Percentiles rank a stretch among this genome's conserved stretches.
Evolutionary conservation across 441 rosid genomes (phyloP).

Genomic region (Jatropha multifida): DNA sequence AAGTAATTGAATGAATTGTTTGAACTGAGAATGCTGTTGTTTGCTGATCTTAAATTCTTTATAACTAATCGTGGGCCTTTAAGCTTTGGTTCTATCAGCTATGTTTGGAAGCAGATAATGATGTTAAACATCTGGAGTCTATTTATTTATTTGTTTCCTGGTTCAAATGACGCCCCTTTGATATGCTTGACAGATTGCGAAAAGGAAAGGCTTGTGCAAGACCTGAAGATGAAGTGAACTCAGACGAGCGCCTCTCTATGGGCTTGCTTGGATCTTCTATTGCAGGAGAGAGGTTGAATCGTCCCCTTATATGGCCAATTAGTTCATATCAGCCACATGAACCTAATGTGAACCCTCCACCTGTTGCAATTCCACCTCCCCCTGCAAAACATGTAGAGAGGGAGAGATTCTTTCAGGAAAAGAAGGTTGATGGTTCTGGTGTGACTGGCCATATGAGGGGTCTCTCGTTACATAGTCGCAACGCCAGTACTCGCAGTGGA

Average conservation of each 20-base stretch:
- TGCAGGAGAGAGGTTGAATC: slow-evolving; percentile 63
- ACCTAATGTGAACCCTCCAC: slow-evolving; percentile 34
- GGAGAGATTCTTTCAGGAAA: slow-evolving; percentile 86
- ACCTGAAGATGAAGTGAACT: slow-evolving; percentile 68
- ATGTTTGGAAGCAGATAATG: neutral
- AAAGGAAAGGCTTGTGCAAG: slow-evolving; percentile 93
- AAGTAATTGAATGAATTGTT: neutral
- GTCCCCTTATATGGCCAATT: slow-evolving; percentile 84
- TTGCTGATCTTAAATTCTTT: neutral
- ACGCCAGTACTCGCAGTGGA: slow-evolving; percentile 82
- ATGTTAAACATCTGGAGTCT: neutral
- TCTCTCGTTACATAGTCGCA: slow-evolving; percentile 76
- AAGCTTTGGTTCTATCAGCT: neutral
- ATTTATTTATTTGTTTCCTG: neutral
- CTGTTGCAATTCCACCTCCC: slow-evolving; percentile 87
- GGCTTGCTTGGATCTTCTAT: slow-evolving; percentile 55
- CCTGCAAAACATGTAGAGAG: slow-evolving; percentile 89
- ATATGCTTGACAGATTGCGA: slow-evolving; percentile 49
- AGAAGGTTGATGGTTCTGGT: slow-evolving; percentile 62
- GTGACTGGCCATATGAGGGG: slow-evolving; percentile 70
- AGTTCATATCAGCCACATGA: slow-evolving; percentile 42
- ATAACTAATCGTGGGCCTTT: neutral
- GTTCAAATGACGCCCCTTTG: slow-evolving; percentile 9
- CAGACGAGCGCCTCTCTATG: slow-evolving; percentile 34
- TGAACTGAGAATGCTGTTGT: neutral